phyloP scores from a whole-genome alignment of 306 rosid genomes.

The Citrullus mucosospermus region DNA sequence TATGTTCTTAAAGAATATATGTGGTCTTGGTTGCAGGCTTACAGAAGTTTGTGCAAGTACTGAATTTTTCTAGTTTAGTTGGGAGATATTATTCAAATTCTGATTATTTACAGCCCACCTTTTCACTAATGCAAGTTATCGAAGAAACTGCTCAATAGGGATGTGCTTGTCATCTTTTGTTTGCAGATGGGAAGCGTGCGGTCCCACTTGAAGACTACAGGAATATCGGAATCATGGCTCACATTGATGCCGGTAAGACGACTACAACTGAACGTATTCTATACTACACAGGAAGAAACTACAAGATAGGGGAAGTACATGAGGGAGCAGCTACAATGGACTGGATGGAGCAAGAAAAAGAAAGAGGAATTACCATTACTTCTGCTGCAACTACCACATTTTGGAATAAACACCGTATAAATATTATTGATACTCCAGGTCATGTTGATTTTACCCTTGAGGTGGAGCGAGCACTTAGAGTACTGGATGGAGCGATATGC shows the following conservation, averaged over 20 bases:
- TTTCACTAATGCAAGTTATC: background rate
- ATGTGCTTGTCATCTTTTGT: background rate
- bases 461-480: conserved; percentile 95
- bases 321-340: conserved; percentile 98
- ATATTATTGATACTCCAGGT: conserved; percentile 95
- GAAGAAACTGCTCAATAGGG: background rate
- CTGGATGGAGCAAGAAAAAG: conserved; percentile 99
- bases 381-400: conserved; percentile 97
- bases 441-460: conserved; percentile 94
- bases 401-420: conserved; percentile 87
- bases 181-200: conserved; percentile 41
- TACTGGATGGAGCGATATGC: conserved; percentile 95
- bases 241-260: conserved; percentile 94
- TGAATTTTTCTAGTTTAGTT: background rate
- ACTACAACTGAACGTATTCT: conserved; percentile 84
- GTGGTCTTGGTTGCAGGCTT: background rate
- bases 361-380: conserved; percentile 94
- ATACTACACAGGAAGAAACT: conserved; percentile 84
- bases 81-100: no score
- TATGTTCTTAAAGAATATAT: no score
- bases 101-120: background rate
- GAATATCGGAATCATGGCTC: conserved; percentile 97
- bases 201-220: conserved; percentile 73
- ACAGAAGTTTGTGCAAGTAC: background rate
- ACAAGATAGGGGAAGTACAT: conserved; percentile 95